A percentile compares a stretch with the other conserved stretches of the same genome.
phyloP scores from a whole-genome alignment of 176 grass and related monocot genomes.

The Eragrostis curvula region DNA sequence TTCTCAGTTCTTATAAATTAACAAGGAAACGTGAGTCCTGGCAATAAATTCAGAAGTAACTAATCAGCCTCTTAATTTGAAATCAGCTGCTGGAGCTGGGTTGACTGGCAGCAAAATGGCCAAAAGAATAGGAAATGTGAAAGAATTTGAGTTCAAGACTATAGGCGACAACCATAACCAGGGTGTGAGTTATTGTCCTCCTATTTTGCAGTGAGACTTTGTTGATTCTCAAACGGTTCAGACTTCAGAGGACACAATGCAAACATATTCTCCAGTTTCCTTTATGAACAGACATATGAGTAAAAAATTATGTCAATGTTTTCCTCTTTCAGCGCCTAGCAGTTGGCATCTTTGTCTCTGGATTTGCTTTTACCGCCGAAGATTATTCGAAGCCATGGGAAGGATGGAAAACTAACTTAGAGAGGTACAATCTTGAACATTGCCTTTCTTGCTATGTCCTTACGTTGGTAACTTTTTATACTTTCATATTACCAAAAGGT shows the following conservation, averaged over 20 bases:
- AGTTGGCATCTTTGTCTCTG: constrained; percentile 76
- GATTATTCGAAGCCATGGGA: constrained; percentile 94
- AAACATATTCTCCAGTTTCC: constrained; percentile 2
- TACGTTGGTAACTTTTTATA: neutral
- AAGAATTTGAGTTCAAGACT: constrained; percentile 94
- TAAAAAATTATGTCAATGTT: constrained; percentile 11
- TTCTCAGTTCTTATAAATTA: neutral
- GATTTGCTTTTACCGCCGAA: constrained; percentile 78
- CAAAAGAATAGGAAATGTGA: constrained; percentile 74
- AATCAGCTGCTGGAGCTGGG: constrained; percentile 97
- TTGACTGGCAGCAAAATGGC: constrained; percentile 97
- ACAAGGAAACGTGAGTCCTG: neutral
- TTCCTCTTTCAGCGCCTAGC: constrained; percentile 74
- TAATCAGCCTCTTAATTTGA: constrained; percentile 43
- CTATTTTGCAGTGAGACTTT: constrained; percentile 6
- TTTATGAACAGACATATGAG: neutral
- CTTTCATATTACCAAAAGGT: neutral
- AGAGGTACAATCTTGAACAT: constrained; percentile 62
- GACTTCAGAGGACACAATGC: neutral
- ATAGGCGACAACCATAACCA: constrained; percentile 90
- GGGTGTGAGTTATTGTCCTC: constrained; percentile 79
- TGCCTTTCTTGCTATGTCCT: neutral
- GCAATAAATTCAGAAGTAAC: constrained; percentile 24
- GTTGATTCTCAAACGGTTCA: constrained; percentile 10
- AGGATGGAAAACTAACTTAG: constrained; percentile 81